Base-by-base conservation (phyloP, 129 eudicot genomes). In the Saussurea involucrata region DNA sequence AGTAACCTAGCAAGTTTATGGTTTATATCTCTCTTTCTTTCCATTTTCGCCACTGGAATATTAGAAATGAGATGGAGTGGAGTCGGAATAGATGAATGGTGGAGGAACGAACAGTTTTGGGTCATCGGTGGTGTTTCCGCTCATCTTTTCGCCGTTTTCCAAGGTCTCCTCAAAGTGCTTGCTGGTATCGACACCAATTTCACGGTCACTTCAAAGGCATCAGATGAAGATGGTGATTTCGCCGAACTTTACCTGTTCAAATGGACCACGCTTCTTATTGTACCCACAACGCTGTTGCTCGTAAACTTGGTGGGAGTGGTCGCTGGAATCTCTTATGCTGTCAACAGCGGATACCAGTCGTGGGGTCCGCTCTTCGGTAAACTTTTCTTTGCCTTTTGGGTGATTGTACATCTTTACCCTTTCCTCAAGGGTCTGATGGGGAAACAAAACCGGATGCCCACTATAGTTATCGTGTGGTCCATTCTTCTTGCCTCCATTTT, bases 31-130 rank as follows among this genome's bases (percentile, higher is more conserved):
- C 87, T 84, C 25, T 84, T 84, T 84, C 78, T 84, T 27, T 84
- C 84, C 49, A 80, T 84, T 64, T 84, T 84, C 66, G 84, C 87
- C 8, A 84, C 87, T 8, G 81, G 87, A 7, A 84, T 84, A 9
- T 58, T 84, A 18, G 87, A 84, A 65, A 84, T 84, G 87, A 75
- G 87, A 76, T 84, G 87, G 87, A 84, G 87, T 21, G 87, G 87
- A 3, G 87, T 84, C 9, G 84, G 87, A 58, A 84, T 84, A 29
- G 87, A 84, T 12, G 84, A 84, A 40, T 84, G 87, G 87, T 84
- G 87, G 87, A 83, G 87, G 42, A 83, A 79, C 17, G 87, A 83
- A 63, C 87, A 83, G 63, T 83, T 83, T 79, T 83, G 87, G 87
- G 86, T 83, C 64, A 83, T 83, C 29, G 86, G 86, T 58, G 86